Base-by-base conservation (phyloP, 2,329 filamentous ascomycete species). In the Alternaria sp. region DNA sequence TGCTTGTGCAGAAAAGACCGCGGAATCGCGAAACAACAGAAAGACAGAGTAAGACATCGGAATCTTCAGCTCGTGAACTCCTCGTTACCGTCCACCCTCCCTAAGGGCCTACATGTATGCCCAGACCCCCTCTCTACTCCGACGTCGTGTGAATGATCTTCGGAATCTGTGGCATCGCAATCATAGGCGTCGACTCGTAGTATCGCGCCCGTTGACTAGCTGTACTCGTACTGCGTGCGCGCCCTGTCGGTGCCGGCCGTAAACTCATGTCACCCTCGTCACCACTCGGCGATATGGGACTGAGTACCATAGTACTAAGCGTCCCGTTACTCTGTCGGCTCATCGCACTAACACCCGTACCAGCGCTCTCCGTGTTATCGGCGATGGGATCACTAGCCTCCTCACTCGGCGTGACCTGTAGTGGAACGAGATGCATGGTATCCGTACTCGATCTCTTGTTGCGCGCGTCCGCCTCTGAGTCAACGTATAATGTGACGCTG, bases 101-200 rank as follows among this genome's bases (percentile, higher is more conserved):
- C 33, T 33, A 25, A 15, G 14, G n/a, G 3, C 5, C 18, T n/a
- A 23, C 21, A 21, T 15, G 2, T 10, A 37, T 5, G 12, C 2
- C 6, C 28, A 7, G 2, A 5, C 15, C 3, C n/a, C 5, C 6
- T 28, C 23, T 53, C 61, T 53, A 72, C 15, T 72, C 66, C 12
- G 75, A 77, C 6, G 55, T 45, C 10, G 74, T 77, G 11, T 71
- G 73, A n/a, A 78, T 58, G 45, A 78, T 78, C 63, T 61, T 77
- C 2, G 76, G 75, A 6, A 78, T 63, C 30, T 71, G 70, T 26
- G 67, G 66, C 44, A 68, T 66, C 11, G 67, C 59, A 44, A 58
- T 66, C 3, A 63, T 65, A 15, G 74, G 67, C n/a, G 60, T 74
- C n/a, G 50, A 68, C 8, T 75, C 71, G n/a, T 79, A 79, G 47